Percentiles rank a stretch among this genome's conserved stretches.
These are phyloP conservation scores for Solanum hybrid DNA, from an alignment of 305 asterid genomes.

Conservation along the genomic window DNA sequence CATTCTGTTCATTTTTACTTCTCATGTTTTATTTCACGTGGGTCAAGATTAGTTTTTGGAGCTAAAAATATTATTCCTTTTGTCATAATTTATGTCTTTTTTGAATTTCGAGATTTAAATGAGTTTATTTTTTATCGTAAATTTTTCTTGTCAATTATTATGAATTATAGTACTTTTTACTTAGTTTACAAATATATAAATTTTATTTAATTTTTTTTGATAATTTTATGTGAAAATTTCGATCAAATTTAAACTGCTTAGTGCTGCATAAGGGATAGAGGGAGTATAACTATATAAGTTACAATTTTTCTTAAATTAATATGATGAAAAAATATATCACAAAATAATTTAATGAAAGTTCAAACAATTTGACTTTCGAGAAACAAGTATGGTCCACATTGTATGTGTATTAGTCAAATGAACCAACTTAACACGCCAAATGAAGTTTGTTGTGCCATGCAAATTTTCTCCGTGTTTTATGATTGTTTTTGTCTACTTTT, in stretches of 20 bases:
- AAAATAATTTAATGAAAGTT: not conserved
- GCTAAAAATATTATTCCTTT: not conserved
- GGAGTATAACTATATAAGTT: not conserved
- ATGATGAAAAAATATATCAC: not conserved
- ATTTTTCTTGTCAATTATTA: too few species aligned
- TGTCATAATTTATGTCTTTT: not conserved
- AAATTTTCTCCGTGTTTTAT: not conserved
- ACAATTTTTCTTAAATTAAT: not conserved
- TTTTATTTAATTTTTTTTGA: too few species aligned
- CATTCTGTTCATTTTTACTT: not conserved
- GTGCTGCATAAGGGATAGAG: not conserved
- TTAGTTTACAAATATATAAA: too few species aligned
- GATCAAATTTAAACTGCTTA: too few species aligned
- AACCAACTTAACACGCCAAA: not conserved
- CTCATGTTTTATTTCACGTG: not conserved
- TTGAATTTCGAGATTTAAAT: not conserved
- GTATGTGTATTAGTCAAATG: not conserved
- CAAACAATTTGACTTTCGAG: rapidly evolving
- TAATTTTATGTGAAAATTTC: too few species aligned
- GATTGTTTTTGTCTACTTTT: not conserved
- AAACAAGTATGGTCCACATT: not conserved
- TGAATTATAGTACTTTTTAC: too few species aligned
- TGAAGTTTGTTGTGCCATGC: not conserved
- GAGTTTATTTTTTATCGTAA: too few species aligned
- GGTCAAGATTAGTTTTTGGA: not conserved